Conservation (phyloP, 139 green algal genomes). For the Chlorella sp. region DNA sequence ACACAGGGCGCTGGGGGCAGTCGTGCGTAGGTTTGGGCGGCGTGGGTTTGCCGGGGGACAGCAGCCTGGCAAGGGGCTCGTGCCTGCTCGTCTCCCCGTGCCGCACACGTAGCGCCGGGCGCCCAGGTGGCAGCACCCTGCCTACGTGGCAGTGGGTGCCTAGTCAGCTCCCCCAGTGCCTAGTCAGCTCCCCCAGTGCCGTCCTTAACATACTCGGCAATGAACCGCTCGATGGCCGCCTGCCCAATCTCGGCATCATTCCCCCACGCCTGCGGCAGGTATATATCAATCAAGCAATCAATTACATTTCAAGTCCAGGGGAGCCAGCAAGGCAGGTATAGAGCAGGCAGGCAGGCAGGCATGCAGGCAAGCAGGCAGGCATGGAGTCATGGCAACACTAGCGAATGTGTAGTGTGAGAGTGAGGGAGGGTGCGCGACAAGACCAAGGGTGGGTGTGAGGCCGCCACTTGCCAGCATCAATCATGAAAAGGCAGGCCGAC, state of each 20-base stretch:
- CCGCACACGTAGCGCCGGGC: not conserved
- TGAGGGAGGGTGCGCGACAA: not conserved
- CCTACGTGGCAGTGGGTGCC: no score
- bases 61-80: no score
- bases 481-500: no score
- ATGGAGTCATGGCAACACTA: no score
- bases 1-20: no score
- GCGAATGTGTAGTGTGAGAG: no score
- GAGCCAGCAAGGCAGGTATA: no score
- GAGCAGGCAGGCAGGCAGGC: not conserved
- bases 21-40: no score
- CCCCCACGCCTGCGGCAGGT: constrained; percentile 7
- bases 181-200: not conserved
- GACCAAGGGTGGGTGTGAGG: not conserved
- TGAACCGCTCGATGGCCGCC: constrained; percentile 2
- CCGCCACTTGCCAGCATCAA: not conserved
- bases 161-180: not conserved
- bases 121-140: not conserved
- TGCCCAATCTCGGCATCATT: constrained; percentile 1
- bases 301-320: no score
- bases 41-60: not conserved
- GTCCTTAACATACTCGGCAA: not conserved
- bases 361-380: not conserved
- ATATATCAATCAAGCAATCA: no score
- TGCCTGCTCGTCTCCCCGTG: not conserved